Evolutionary conservation across 768 basidiomycete genomes (phyloP).

Genomic region (Kwoniella botswanensis): DNA sequence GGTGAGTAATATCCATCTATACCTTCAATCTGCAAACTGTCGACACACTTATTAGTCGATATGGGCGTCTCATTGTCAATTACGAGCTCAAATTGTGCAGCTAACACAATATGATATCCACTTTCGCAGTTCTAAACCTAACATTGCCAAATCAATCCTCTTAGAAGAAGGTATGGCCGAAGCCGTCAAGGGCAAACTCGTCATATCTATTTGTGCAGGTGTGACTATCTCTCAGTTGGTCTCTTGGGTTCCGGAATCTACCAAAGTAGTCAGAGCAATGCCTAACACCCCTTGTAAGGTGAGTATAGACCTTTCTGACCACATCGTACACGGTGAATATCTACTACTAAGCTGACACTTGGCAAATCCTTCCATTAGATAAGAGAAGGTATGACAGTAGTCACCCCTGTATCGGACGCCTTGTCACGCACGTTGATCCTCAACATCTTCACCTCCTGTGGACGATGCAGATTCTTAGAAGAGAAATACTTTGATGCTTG

Average conservation of each 20-base stretch:
- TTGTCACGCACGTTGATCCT: slow-evolving; percentile 75
- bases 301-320: slow-evolving; percentile 37
- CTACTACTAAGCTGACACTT: background rate
- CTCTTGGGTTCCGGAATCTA: slow-evolving; percentile 74
- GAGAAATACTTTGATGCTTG: slow-evolving; percentile 99
- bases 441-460: slow-evolving; percentile 96
- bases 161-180: slow-evolving; percentile 75
- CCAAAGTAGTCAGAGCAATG: slow-evolving; percentile 92
- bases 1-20: slow-evolving; percentile 63
- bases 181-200: slow-evolving; percentile 83
- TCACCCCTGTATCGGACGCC: slow-evolving; percentile 72
- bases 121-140: slow-evolving; percentile 82
- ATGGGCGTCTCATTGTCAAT: too few species aligned
- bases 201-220: slow-evolving; percentile 98
- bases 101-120: background rate
- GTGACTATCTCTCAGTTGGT: slow-evolving; percentile 83
- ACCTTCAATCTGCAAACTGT: background rate
- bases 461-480: slow-evolving; percentile 91
- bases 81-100: too few species aligned
- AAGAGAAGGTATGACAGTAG: slow-evolving; percentile 97
- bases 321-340: background rate
- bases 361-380: slow-evolving; percentile 66
- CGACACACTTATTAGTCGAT: background rate
- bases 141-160: slow-evolving; percentile 77
- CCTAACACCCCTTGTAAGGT: slow-evolving; percentile 98